Conservation (phyloP, 805 yeast genomes). For the Kregervanrija fluxuum region DNA sequence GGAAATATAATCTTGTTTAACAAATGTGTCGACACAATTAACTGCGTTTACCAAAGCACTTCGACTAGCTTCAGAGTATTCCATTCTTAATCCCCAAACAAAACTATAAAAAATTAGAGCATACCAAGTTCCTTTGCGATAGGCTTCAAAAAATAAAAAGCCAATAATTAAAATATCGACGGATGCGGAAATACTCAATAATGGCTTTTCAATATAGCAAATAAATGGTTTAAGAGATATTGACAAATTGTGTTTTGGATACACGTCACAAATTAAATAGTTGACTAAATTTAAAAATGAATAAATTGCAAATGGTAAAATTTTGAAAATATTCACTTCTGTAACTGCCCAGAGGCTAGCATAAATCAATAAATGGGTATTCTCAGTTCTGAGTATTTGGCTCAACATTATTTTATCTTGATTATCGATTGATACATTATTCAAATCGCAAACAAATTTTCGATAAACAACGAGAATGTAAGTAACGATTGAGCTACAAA, state of each 20-base stretch:
- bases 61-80: conserved; percentile 30
- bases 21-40: conserved; percentile 14
- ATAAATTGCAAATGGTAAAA: conserved; percentile 35
- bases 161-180: conserved; percentile 30
- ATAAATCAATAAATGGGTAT: conserved; percentile 31
- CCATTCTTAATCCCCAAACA: conserved; percentile 33
- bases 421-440: background rate
- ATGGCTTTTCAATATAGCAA: conserved; percentile 31
- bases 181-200: conserved; percentile 31
- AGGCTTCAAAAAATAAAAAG: conserved; percentile 24
- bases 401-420: conserved; percentile 22
- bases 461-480: conserved; percentile 25
- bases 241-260: conserved; percentile 26
- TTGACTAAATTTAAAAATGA: conserved; percentile 33
- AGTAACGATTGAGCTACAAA: conserved; percentile 21
- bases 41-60: conserved; percentile 22
- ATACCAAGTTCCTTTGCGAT: conserved; percentile 19
- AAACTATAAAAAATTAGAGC: conserved; percentile 28
- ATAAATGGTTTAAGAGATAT: conserved; percentile 31
- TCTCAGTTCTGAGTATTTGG: conserved; percentile 33
- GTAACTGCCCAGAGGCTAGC: conserved; percentile 33
- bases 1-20: background rate
- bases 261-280: conserved; percentile 27
- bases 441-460: conserved; percentile 15
- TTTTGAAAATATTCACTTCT: conserved; percentile 25